These are phyloP conservation scores for Neopestalotiopsis clavispora DNA, from an alignment of 2,329 filamentous ascomycete species.

Conservation along the genomic window DNA sequence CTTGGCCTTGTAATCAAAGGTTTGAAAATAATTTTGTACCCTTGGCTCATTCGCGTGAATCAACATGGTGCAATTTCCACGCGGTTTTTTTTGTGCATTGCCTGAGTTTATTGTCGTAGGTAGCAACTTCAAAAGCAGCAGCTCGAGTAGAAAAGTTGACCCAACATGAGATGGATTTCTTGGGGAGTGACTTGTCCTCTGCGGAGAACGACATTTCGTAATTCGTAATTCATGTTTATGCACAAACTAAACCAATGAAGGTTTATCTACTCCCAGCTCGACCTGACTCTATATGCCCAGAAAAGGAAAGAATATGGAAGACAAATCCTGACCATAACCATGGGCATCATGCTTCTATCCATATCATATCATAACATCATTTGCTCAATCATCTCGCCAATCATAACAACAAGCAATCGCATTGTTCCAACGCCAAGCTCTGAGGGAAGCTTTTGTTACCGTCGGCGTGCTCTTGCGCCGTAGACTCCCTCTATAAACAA, in stretches of 20 bases:
- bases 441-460: not conserved
- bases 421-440: not conserved
- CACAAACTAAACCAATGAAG: not conserved
- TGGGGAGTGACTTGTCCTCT: not conserved
- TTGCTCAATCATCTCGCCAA: not conserved
- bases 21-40: too few species aligned
- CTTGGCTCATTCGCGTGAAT: too few species aligned
- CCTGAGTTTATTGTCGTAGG: too few species aligned
- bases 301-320: not conserved
- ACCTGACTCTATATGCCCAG: not conserved
- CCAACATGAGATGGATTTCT: not conserved
- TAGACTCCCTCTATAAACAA: not conserved
- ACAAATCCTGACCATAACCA: not conserved
- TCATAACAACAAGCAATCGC: not conserved
- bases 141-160: too few species aligned
- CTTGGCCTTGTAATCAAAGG: too few species aligned
- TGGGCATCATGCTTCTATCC: not conserved
- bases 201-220: not conserved
- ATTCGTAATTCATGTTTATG: not conserved
- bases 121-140: too few species aligned
- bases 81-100: too few species aligned
- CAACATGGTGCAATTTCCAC: too few species aligned
- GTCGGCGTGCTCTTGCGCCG: not conserved
- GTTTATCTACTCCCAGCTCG: not conserved
- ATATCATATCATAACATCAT: not conserved